These are phyloP conservation scores for Botryotinia calthae DNA, from an alignment of 2,329 filamentous ascomycete species.

Conservation along the genomic window DNA sequence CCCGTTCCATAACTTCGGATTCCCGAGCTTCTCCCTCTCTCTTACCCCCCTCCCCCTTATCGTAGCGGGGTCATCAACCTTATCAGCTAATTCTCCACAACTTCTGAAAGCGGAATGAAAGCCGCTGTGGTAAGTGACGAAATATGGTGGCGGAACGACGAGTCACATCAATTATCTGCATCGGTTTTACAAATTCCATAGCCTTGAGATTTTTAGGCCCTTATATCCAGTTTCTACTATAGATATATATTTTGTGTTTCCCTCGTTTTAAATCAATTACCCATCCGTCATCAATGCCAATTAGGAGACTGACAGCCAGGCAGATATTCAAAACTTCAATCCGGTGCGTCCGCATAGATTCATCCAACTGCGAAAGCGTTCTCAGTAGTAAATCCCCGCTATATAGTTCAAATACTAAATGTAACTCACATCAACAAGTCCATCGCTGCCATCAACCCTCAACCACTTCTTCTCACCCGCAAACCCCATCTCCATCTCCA, in stretches of 20 bases:
- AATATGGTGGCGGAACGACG: background rate
- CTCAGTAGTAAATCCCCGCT: background rate
- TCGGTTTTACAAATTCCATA: background rate
- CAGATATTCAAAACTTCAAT: background rate
- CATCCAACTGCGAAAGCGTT: background rate
- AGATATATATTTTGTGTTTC: background rate
- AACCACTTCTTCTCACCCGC: slow-evolving; percentile 15
- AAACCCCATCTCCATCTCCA: slow-evolving; percentile 19
- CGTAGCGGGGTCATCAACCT: slow-evolving; percentile 4
- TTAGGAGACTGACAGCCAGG: background rate
- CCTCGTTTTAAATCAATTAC: background rate
- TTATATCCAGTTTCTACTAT: no score
- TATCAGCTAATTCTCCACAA: background rate
- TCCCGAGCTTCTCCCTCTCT: background rate
- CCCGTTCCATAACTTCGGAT: background rate
- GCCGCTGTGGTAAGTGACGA: background rate
- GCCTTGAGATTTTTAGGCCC: no score
- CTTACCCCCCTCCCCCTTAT: background rate
- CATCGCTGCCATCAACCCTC: background rate
- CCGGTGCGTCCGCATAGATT: background rate
- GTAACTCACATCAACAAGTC: background rate
- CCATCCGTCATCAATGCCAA: background rate
- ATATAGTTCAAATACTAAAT: background rate
- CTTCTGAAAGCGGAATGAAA: background rate
- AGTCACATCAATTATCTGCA: background rate